These are phyloP conservation scores for Forsythia suspensa DNA, from an alignment of 257 asterid genomes.

Conservation along the genomic window DNA sequence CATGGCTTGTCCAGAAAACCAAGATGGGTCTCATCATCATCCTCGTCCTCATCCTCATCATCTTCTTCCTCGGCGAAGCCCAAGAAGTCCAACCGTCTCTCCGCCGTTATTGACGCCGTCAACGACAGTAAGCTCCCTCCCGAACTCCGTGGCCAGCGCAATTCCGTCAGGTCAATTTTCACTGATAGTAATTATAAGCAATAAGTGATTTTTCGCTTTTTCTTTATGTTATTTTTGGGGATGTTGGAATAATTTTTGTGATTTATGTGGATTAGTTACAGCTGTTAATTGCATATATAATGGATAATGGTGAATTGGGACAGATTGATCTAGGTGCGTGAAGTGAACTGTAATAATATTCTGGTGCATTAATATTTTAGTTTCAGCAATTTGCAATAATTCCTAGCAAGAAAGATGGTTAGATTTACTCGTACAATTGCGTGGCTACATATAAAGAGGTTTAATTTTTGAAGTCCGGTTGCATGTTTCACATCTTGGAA, in stretches of 20 bases:
- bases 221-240: neutral
- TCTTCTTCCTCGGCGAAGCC: slow-evolving; percentile 27
- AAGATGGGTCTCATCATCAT: slow-evolving; percentile 31
- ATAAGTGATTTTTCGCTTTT: neutral
- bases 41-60: slow-evolving; percentile 19
- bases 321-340: no score
- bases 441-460: neutral
- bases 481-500: neutral
- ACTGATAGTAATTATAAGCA: neutral
- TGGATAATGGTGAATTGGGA: neutral
- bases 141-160: slow-evolving; percentile 87
- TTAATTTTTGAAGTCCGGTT: neutral
- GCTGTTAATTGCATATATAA: neutral
- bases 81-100: slow-evolving; percentile 49
- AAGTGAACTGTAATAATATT: no score
- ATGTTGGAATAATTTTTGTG: neutral
- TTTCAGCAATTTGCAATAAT: no score
- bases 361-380: no score
- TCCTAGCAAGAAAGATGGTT: no score
- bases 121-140: slow-evolving; percentile 87
- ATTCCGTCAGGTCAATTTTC: slow-evolving; percentile 54
- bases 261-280: neutral
- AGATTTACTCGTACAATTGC: neutral
- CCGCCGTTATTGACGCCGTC: slow-evolving; percentile 76
- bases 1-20: slow-evolving; percentile 17